Conservation (phyloP, 2,329 filamentous ascomycete species). For the Talaromyces pinophilus region DNA sequence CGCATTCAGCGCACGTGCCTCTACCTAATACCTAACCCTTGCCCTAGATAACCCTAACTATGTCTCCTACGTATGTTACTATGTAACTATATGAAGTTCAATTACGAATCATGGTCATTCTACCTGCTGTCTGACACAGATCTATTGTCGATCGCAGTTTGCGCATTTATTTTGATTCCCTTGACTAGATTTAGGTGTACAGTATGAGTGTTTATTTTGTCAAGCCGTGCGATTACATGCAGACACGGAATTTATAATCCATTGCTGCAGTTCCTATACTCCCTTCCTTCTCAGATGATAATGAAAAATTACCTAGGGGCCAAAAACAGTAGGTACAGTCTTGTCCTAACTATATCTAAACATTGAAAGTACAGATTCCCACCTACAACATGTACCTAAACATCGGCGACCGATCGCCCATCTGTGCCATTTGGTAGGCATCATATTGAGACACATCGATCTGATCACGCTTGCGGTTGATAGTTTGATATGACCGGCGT, state of each 20-base stretch:
- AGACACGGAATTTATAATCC: not conserved
- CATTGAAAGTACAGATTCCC: not conserved
- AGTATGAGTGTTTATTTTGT: not conserved
- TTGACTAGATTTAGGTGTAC: not conserved
- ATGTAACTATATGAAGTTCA: not conserved
- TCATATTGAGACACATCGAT: conserved; percentile 49
- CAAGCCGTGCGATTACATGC: not conserved
- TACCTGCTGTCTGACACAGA: not conserved
- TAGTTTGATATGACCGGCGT: conserved; percentile 55
- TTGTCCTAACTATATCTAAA: not conserved
- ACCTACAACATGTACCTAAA: conserved; percentile 61
- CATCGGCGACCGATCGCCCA: conserved; percentile 63
- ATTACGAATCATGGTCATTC: not conserved
- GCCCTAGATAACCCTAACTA: not conserved
- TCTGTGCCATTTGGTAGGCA: conserved; percentile 56
- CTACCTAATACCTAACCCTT: not conserved
- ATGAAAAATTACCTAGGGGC: not conserved
- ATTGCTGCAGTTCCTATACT: not conserved
- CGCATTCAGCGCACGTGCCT: not conserved
- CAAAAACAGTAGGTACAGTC: not conserved
- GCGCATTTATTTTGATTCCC: not conserved
- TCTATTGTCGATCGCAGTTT: not conserved
- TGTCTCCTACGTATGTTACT: not conserved
- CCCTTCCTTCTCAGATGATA: not conserved
- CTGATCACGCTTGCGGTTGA: conserved; percentile 61